These are phyloP conservation scores for Tephrocybe sp. DNA, from an alignment of 768 basidiomycete genomes.

Conservation along the genomic window DNA sequence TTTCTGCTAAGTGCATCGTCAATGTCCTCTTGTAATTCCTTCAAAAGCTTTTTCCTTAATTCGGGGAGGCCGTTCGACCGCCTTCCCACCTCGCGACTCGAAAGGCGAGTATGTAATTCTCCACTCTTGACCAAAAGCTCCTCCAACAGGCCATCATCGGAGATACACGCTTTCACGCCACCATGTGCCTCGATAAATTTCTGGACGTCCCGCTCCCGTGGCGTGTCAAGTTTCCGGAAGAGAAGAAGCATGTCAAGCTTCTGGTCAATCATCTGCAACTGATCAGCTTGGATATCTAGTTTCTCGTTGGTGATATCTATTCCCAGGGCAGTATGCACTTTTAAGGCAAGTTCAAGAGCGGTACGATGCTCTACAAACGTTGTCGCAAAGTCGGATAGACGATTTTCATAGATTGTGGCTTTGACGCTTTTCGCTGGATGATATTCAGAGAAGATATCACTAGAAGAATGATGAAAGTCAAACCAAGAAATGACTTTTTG, in stretches of 20 bases:
- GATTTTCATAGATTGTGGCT: neutral
- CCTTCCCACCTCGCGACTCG: conserved; percentile 24
- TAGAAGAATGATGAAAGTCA: conserved; percentile 11
- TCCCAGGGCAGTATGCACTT: neutral
- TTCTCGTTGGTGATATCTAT: conserved; percentile 21
- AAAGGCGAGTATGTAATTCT: conserved; percentile 27
- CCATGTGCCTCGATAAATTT: conserved; percentile 41
- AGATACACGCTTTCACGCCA: conserved; percentile 33
- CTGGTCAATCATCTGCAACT: conserved; percentile 23
- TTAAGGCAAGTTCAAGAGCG: neutral
- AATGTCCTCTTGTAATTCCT: conserved; percentile 37
- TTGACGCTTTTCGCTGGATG: conserved; percentile 29
- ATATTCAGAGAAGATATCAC: neutral
- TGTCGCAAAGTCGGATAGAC: neutral
- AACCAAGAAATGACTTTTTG: conserved; percentile 42
- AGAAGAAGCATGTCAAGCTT: conserved; percentile 35
- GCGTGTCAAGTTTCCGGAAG: conserved; percentile 38
- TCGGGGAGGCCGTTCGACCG: conserved; percentile 28
- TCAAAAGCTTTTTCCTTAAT: conserved; percentile 29
- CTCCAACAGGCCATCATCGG: conserved; percentile 31
- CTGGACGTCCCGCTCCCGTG: conserved; percentile 36
- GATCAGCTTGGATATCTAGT: conserved; percentile 21
- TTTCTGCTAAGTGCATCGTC: conserved; percentile 38
- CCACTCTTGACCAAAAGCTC: conserved; percentile 32
- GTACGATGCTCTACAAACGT: neutral